These are phyloP conservation scores for Hypoxylon cercidicola DNA, from an alignment of 495 filamentous ascomycete species.

Conservation along the genomic window DNA sequence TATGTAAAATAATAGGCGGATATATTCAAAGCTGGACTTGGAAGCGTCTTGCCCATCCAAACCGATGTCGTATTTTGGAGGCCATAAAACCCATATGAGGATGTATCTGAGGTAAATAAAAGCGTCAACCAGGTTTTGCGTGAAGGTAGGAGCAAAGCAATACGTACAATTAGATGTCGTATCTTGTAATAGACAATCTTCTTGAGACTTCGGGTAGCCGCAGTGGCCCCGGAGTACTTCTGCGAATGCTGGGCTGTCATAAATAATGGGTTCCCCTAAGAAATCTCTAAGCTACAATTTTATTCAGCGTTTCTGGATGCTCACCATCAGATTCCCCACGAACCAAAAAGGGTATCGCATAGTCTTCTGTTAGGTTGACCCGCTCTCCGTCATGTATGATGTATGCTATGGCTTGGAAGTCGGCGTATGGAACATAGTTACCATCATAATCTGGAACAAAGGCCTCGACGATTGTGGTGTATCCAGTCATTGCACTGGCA, in stretches of 20 bases:
- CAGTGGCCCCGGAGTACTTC: too few species aligned
- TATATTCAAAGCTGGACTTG: conserved; percentile 27
- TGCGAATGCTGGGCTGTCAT: too few species aligned
- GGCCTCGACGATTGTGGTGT: conserved; percentile 25
- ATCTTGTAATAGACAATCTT: background rate
- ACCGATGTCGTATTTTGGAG: conserved; percentile 11
- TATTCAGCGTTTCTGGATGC: too few species aligned
- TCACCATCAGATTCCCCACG: too few species aligned
- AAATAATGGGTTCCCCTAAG: too few species aligned
- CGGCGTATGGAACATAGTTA: conserved; percentile 22
- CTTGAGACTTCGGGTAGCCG: too few species aligned
- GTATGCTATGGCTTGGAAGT: conserved; percentile 23
- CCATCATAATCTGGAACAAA: conserved; percentile 31
- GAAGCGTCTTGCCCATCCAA: conserved; percentile 9
- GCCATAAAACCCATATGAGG: conserved; percentile 15
- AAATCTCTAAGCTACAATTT: too few species aligned
- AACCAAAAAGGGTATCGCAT: too few species aligned
- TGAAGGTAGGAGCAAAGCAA: background rate
- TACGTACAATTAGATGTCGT: conserved; percentile 27
- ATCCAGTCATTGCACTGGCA: conserved; percentile 47
- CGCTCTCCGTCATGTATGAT: conserved; percentile 37
- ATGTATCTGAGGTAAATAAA: conserved; percentile 7
- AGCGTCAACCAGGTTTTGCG: background rate
- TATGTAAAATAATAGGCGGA: conserved; percentile 15
- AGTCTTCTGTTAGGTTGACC: conserved; percentile 24